Evolutionary conservation across 306 rosid genomes (phyloP).

Genomic region (Cucurbita ficifolia): DNA sequence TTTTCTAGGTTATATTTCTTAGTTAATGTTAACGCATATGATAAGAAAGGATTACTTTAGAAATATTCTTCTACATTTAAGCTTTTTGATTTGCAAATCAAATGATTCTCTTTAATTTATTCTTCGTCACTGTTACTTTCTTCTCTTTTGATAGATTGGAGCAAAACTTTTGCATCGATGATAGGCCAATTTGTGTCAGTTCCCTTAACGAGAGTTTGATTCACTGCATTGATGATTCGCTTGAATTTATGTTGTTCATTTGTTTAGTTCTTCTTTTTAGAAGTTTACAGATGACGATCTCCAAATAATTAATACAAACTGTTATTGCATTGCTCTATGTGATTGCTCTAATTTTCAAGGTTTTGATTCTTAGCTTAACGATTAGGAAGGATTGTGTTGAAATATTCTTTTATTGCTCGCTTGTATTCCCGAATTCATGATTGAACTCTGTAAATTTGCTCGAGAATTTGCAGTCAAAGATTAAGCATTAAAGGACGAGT

Average conservation of each 20-base stretch:
- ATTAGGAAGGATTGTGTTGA: not conserved
- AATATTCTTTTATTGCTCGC: not conserved
- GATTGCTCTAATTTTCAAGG: not conserved
- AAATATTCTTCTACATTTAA: constrained; percentile 4
- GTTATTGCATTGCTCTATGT: not conserved
- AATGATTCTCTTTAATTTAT: no score
- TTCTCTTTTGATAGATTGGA: not conserved
- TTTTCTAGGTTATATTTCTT: not conserved
- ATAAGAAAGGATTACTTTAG: not conserved
- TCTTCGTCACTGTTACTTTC: not conserved
- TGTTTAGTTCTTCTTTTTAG: not conserved
- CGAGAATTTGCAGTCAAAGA: constrained; percentile 40
- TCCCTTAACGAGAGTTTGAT: not conserved
- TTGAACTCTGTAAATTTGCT: not conserved
- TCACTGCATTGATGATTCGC: not conserved
- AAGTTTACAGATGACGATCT: not conserved
- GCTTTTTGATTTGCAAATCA: not conserved
- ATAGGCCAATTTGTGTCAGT: not conserved
- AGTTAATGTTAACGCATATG: not conserved
- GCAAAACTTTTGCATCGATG: not conserved
- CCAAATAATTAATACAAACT: not conserved
- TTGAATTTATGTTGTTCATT: not conserved
- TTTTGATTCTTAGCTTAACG: not conserved
- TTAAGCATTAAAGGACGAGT: constrained; percentile 70
- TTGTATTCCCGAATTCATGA: not conserved